A percentile compares a stretch with the other conserved stretches of the same genome.
Conservation (phyloP, 371 early-diverging fungal species). For the Sanchytrium tribonematis region DNA sequence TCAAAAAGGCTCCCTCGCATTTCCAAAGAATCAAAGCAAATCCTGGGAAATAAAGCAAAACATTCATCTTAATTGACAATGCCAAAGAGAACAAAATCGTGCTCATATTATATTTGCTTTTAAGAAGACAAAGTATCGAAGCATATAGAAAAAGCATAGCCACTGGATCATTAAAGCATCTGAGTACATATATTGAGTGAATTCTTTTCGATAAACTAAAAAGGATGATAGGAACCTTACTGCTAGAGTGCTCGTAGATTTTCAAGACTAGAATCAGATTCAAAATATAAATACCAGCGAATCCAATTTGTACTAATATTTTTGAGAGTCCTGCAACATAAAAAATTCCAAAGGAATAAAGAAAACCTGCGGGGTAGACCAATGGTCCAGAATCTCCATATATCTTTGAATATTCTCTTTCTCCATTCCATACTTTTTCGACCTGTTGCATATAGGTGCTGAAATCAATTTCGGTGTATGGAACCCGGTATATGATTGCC, state of each 20-base stretch:
- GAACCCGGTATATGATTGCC: too few relatives aligned
- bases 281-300: conserved; percentile 35
- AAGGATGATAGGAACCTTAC: conserved; percentile 17
- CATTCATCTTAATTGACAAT: conserved; percentile 72
- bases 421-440: conserved; percentile 36
- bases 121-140: conserved; percentile 26
- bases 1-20: conserved; percentile 19
- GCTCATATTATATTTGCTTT: conserved; percentile 19
- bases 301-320: conserved; percentile 42
- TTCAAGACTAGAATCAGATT: conserved; percentile 29
- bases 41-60: conserved; percentile 58
- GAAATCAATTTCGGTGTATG: conserved; percentile 85
- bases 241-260: conserved; percentile 16
- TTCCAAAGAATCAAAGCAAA: conserved; percentile 36
- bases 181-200: conserved; percentile 62
- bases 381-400: conserved; percentile 74
- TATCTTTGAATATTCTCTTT: conserved; percentile 43
- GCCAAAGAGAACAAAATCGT: conserved; percentile 41
- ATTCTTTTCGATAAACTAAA: conserved; percentile 41
- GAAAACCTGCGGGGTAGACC: conserved; percentile 20
- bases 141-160: conserved; percentile 48
- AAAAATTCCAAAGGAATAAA: conserved; percentile 1
- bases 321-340: background rate
- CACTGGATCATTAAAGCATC: conserved; percentile 69
- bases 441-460: conserved; percentile 76